Percentiles rank a stretch among this genome's conserved stretches.
These are phyloP conservation scores for Penstemon newberryi DNA, from an alignment of 257 asterid species.

Conservation along the genomic window DNA sequence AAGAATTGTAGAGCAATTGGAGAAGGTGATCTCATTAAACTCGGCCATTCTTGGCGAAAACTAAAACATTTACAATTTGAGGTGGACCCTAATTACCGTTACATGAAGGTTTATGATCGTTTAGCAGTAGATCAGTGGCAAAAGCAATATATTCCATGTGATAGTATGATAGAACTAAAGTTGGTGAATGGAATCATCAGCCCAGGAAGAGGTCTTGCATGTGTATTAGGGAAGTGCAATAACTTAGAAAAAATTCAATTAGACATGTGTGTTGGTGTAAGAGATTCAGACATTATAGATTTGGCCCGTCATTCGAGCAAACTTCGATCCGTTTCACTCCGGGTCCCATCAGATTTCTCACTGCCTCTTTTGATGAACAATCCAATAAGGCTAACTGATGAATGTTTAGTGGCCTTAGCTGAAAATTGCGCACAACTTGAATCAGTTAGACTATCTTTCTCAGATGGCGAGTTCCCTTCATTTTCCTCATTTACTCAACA, in stretches of 20 bases:
- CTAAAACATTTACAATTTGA: constrained; percentile 70
- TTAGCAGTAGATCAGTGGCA: constrained; percentile 67
- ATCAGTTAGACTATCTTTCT: constrained; percentile 58
- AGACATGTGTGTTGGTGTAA: constrained; percentile 79
- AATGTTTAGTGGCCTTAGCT: constrained; percentile 64
- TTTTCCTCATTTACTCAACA: constrained; percentile 55
- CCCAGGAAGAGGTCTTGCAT: constrained; percentile 87
- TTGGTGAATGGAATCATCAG: constrained; percentile 72
- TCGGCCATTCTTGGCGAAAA: constrained; percentile 61
- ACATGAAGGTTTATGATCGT: constrained; percentile 68
- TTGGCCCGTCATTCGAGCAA: constrained; percentile 65
- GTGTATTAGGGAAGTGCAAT: constrained; percentile 66
- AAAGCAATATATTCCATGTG: constrained; percentile 66
- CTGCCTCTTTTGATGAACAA: constrained; percentile 58
- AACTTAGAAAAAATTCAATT: constrained; percentile 65
- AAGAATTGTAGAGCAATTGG: constrained; percentile 80
- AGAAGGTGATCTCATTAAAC: constrained; percentile 76
- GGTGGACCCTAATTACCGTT: constrained; percentile 73
- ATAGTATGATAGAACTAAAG: constrained; percentile 64
- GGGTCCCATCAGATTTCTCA: constrained; percentile 66
- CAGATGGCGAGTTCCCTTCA: constrained; percentile 63
- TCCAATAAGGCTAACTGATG: constrained; percentile 65
- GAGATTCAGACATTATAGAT: constrained; percentile 66
- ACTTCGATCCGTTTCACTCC: constrained; percentile 67
- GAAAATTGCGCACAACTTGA: constrained; percentile 55